Percentiles rank a stretch among this genome's conserved stretches.
Evolutionary conservation across 2,329 filamentous ascomycete genomes (phyloP).

Genomic region (Aspergillus sclerotialis): DNA sequence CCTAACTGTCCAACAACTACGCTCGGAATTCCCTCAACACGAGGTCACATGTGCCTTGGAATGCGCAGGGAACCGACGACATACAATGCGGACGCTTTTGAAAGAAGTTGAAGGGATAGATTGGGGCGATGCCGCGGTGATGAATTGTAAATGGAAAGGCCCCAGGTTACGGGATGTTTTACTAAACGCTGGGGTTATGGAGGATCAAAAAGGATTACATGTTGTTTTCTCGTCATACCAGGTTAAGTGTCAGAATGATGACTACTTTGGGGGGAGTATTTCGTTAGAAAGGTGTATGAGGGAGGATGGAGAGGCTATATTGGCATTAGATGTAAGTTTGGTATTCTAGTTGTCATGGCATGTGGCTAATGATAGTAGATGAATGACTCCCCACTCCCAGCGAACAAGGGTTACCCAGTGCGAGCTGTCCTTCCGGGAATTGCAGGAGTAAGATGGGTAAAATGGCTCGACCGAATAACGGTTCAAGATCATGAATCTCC

Average conservation of each 20-base stretch:
- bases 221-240: slow-evolving; percentile 52
- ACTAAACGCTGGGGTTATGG: slow-evolving; percentile 35
- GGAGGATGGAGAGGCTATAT: slow-evolving; percentile 38
- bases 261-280: slow-evolving; percentile 54
- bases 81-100: slow-evolving; percentile 54
- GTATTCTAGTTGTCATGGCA: not conserved
- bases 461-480: slow-evolving; percentile 50
- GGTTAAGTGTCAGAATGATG: slow-evolving; percentile 48
- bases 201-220: slow-evolving; percentile 32
- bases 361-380: slow-evolving; percentile 26
- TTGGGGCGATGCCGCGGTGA: slow-evolving; percentile 54
- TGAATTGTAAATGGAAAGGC: slow-evolving; percentile 54
- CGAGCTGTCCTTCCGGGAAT: slow-evolving; percentile 48
- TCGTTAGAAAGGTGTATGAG: slow-evolving; percentile 41
- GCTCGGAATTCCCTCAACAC: slow-evolving; percentile 45
- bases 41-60: slow-evolving; percentile 51
- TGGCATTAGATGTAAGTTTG: slow-evolving; percentile 40
- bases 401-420: slow-evolving; percentile 48
- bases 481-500: slow-evolving; percentile 44
- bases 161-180: slow-evolving; percentile 50
- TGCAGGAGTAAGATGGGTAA: slow-evolving; percentile 48
- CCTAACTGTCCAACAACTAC: slow-evolving; percentile 43
- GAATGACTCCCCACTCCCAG: slow-evolving; percentile 42
- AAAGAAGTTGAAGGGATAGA: slow-evolving; percentile 55
- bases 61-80: slow-evolving; percentile 55